Evolutionary conservation across 2,329 filamentous ascomycete species (phyloP).

Genomic region (Talaromyces funiculosus): DNA sequence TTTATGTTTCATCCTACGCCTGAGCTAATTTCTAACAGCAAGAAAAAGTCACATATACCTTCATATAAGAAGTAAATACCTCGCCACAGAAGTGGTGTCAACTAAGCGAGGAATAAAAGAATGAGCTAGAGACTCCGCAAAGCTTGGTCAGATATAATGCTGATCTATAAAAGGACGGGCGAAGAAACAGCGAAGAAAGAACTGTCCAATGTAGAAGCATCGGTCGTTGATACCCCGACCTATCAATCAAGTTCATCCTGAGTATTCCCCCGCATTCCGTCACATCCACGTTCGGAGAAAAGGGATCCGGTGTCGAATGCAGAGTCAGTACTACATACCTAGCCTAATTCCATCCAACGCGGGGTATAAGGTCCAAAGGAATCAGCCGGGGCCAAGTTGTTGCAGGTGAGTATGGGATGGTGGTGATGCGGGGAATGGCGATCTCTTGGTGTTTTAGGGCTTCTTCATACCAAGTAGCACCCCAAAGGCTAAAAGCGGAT

Average conservation of each 20-base stretch:
- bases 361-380: background rate
- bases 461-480: background rate
- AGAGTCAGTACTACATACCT: background rate
- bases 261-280: background rate
- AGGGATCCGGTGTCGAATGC: background rate
- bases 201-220: background rate
- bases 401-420: background rate
- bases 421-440: background rate
- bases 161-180: background rate
- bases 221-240: background rate
- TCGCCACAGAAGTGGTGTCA: too few species aligned
- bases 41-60: too few species aligned
- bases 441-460: background rate
- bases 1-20: too few species aligned
- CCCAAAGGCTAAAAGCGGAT: background rate
- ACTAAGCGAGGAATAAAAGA: too few species aligned
- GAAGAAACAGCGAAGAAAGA: background rate
- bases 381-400: too few species aligned
- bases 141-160: background rate
- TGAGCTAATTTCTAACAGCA: too few species aligned
- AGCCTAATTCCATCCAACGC: background rate
- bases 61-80: too few species aligned
- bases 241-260: background rate
- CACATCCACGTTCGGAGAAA: background rate
- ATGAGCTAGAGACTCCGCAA: background rate